Conservation (phyloP, 306 rosid genomes). For the Pterocarpus santalinus region DNA sequence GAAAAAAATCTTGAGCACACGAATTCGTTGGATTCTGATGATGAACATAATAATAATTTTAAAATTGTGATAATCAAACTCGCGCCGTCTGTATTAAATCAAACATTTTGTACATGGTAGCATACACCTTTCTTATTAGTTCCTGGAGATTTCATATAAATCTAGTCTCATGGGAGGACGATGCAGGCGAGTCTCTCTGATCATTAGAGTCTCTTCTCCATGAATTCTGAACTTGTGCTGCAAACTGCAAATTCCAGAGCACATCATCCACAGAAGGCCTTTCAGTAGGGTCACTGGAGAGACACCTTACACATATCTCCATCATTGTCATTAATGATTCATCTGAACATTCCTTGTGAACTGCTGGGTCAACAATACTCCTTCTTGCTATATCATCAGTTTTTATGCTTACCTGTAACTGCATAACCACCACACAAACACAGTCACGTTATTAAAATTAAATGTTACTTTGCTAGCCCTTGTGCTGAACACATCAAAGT, state of each 20-base stretch:
- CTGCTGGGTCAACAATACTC: conserved; percentile 80
- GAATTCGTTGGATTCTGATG: not conserved
- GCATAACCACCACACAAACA: conserved; percentile 33
- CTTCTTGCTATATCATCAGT: conserved; percentile 75
- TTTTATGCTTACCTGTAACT: conserved; percentile 87
- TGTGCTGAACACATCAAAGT: not conserved
- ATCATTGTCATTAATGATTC: conserved; percentile 80
- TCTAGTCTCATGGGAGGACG: conserved; percentile 50
- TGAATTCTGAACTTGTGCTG: conserved; percentile 87
- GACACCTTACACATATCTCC: conserved; percentile 91
- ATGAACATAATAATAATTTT: not conserved
- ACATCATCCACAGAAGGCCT: conserved; percentile 92
- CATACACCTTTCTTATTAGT: conserved; percentile 22
- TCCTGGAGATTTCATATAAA: conserved; percentile 20
- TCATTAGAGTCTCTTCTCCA: conserved; percentile 59
- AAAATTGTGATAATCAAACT: conserved; percentile 36
- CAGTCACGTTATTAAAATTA: conserved; percentile 12
- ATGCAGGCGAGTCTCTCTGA: conserved; percentile 52
- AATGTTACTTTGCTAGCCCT: not conserved
- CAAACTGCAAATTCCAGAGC: conserved; percentile 96
- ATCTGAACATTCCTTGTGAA: conserved; percentile 85
- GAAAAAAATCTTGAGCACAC: not conserved
- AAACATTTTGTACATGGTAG: conserved; percentile 45
- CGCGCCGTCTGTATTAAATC: conserved; percentile 4
- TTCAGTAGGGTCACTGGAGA: conserved; percentile 59